These are phyloP conservation scores for Dictyostelium firmibasis DNA, from an alignment of 78 protist species.

Conservation along the genomic window DNA sequence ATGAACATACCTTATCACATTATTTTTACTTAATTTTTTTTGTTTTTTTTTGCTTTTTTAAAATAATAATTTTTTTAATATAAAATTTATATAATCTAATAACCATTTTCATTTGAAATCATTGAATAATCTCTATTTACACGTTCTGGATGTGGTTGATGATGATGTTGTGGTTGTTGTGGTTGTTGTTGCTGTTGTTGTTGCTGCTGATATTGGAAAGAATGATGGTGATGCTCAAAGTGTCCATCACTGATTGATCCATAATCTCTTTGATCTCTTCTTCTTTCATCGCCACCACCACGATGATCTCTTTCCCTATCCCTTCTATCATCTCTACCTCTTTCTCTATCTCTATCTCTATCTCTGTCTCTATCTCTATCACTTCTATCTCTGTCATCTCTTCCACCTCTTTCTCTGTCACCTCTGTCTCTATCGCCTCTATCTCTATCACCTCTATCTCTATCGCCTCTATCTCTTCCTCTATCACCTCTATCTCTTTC, in stretches of 20 bases:
- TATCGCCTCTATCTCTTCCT: slow-evolving; percentile 16
- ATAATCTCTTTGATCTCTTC: slow-evolving; percentile 3
- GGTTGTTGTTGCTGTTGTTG: too few species aligned
- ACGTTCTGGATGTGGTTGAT: slow-evolving; percentile 11
- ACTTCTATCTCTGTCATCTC: background rate
- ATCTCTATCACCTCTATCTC: slow-evolving; percentile 3
- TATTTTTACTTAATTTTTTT: background rate
- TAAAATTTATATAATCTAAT: background rate
- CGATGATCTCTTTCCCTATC: slow-evolving; percentile 39
- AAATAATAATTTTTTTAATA: background rate
- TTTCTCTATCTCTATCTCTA: background rate
- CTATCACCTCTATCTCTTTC: background rate
- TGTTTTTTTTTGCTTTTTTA: background rate
- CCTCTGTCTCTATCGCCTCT: background rate
- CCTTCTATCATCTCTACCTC: slow-evolving; percentile 17
- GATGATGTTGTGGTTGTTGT: background rate
- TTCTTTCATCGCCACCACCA: background rate
- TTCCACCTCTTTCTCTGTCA: slow-evolving; percentile 8
- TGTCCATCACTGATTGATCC: background rate
- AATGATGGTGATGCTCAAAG: background rate
- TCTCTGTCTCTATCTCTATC: background rate
- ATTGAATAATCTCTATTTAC: slow-evolving; percentile 19
- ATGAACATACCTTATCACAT: background rate
- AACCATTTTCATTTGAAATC: slow-evolving; percentile 11
- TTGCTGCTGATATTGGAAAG: slow-evolving; percentile 4